These are phyloP conservation scores for Madurella mycetomatis DNA, from an alignment of 2,329 filamentous ascomycete genomes.

Conservation along the genomic window DNA sequence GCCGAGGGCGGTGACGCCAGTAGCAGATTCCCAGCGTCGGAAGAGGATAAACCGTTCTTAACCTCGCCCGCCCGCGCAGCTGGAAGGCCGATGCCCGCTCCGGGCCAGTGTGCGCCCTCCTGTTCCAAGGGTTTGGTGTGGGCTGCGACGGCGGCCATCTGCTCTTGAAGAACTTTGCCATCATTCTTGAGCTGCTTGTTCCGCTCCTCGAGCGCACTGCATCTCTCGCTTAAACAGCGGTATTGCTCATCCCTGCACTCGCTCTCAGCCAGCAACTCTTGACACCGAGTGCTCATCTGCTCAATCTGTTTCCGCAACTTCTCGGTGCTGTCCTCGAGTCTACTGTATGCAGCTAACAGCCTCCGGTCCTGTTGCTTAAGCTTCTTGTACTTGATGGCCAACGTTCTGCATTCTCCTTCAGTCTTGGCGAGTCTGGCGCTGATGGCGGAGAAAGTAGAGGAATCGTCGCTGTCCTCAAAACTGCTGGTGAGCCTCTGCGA, in stretches of 20 bases:
- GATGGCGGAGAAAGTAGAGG: no score
- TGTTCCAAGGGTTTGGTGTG: conserved; percentile 3
- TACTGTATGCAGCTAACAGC: background rate
- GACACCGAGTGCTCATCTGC: background rate
- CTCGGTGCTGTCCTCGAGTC: background rate
- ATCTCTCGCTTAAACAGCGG: background rate
- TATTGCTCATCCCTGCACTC: background rate
- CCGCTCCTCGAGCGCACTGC: background rate
- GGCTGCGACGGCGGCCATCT: background rate
- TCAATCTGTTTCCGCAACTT: background rate
- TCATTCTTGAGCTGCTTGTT: background rate
- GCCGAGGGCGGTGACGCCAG: background rate
- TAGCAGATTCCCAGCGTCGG: background rate
- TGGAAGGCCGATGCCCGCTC: background rate
- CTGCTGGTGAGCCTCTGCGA: background rate
- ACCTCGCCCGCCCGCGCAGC: background rate
- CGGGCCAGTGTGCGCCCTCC: background rate
- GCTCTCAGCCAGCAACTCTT: background rate
- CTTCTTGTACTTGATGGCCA: background rate
- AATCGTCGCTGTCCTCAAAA: background rate
- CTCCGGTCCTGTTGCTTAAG: background rate
- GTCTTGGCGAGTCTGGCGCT: background rate
- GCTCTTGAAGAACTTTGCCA: background rate
- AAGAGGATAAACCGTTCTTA: background rate
- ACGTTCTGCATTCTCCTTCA: background rate